Conservation (phyloP, 352 stramenopile genomes). For the Pythium brachiatum region DNA sequence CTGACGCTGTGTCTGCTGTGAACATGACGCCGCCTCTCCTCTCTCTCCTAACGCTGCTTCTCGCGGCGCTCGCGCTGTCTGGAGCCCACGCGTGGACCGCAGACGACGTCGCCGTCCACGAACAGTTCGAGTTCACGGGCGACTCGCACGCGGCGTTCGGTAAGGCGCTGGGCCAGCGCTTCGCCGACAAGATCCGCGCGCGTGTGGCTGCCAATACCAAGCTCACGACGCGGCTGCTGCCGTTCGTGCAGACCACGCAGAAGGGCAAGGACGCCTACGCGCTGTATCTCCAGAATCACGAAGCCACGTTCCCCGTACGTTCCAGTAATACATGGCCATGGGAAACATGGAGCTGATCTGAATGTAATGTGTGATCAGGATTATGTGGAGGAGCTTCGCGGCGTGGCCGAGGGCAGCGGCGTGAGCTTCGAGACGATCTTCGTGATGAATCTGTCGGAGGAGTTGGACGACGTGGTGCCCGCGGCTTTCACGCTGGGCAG, state of each 20-base stretch:
- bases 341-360: no score
- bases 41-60: slow-evolving; percentile 3
- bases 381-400: slow-evolving; percentile 66
- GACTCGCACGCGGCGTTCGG: slow-evolving; percentile 69
- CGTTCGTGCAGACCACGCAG: slow-evolving; percentile 40
- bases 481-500: slow-evolving; percentile 30
- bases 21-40: neutral
- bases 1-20: neutral
- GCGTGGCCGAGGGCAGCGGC: slow-evolving; percentile 53
- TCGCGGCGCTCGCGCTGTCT: slow-evolving; percentile 5
- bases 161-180: slow-evolving; percentile 40
- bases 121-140: slow-evolving; percentile 54
- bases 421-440: slow-evolving; percentile 67
- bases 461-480: slow-evolving; percentile 62
- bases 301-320: slow-evolving; percentile 51
- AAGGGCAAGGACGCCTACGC: slow-evolving; percentile 37
- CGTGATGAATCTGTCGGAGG: slow-evolving; percentile 71
- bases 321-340: neutral
- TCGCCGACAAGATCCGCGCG: slow-evolving; percentile 45
- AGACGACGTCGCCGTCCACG: slow-evolving; percentile 26
- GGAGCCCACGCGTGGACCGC: slow-evolving; percentile 11
- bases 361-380: slow-evolving; percentile 26
- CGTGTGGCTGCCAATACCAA: slow-evolving; percentile 43
- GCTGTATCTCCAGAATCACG: slow-evolving; percentile 47
- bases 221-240: slow-evolving; percentile 57